phyloP scores from a whole-genome alignment of 805 yeast genomes.

The Lipomyces mesembrius region DNA sequence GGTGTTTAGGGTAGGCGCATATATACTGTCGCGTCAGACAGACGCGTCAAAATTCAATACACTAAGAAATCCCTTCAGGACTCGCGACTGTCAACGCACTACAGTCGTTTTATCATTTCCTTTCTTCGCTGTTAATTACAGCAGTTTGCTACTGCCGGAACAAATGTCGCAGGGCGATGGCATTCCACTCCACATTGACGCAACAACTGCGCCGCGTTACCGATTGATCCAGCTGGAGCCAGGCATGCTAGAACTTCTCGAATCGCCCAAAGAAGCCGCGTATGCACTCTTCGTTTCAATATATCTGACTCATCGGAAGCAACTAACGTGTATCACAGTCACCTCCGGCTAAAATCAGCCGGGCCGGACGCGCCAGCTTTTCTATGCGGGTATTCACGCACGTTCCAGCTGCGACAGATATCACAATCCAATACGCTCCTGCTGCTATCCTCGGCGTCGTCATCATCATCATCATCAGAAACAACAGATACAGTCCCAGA shows the following conservation, averaged over 20 bases:
- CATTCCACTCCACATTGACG: constrained; percentile 2
- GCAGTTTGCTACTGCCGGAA: not conserved
- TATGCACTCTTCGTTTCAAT: not conserved
- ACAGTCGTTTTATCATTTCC: not conserved
- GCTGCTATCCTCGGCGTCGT: constrained; percentile 48
- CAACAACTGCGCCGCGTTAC: constrained; percentile 6
- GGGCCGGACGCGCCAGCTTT: constrained; percentile 50
- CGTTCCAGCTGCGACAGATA: constrained; percentile 73
- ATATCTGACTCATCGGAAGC: not conserved
- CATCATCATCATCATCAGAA: not conserved
- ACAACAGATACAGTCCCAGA: constrained; percentile 8
- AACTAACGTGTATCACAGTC: constrained; percentile 1
- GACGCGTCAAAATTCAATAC: no score
- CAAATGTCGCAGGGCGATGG: constrained; percentile 13
- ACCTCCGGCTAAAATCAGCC: constrained; percentile 19
- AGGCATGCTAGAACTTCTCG: constrained; percentile 24
- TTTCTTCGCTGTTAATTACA: not conserved
- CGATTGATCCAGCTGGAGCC: constrained; percentile 32
- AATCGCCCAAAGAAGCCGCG: constrained; percentile 20
- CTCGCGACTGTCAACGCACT: no score
- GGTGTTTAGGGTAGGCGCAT: no score
- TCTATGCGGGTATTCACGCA: constrained; percentile 60
- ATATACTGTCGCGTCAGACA: no score
- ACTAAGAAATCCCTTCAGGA: no score
- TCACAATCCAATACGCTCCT: constrained; percentile 88